phyloP scores from a whole-genome alignment of 306 rosid species.

The Geum urbanum region DNA sequence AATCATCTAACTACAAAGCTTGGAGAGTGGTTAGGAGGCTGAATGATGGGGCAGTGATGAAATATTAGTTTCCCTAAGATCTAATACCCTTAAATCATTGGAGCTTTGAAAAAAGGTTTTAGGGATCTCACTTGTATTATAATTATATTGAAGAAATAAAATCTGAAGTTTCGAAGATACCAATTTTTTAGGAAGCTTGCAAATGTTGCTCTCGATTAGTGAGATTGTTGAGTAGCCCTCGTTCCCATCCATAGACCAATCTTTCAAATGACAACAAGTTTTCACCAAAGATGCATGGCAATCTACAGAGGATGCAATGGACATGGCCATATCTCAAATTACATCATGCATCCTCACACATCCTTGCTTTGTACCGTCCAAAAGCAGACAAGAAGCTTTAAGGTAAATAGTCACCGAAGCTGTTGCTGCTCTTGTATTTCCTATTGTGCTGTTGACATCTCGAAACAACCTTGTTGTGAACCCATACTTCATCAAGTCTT shows the following conservation, averaged over 20 bases:
- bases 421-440: background rate
- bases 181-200: background rate
- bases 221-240: conserved; percentile 11
- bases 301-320: background rate
- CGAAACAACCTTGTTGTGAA: background rate
- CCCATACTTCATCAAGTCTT: background rate
- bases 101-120: background rate
- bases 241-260: conserved; percentile 1
- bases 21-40: background rate
- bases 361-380: background rate
- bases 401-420: background rate
- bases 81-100: background rate
- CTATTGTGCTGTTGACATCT: background rate
- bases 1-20: background rate
- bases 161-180: conserved; percentile 10
- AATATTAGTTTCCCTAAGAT: background rate
- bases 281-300: background rate
- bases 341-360: background rate
- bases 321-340: background rate
- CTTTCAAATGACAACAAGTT: background rate
- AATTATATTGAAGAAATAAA: conserved; percentile 9
- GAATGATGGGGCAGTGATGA: background rate
- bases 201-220: background rate
- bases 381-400: background rate
- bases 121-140: background rate